These are phyloP conservation scores for Trichoderma atroviride DNA, from an alignment of 2,329 filamentous ascomycete genomes.

Conservation along the genomic window DNA sequence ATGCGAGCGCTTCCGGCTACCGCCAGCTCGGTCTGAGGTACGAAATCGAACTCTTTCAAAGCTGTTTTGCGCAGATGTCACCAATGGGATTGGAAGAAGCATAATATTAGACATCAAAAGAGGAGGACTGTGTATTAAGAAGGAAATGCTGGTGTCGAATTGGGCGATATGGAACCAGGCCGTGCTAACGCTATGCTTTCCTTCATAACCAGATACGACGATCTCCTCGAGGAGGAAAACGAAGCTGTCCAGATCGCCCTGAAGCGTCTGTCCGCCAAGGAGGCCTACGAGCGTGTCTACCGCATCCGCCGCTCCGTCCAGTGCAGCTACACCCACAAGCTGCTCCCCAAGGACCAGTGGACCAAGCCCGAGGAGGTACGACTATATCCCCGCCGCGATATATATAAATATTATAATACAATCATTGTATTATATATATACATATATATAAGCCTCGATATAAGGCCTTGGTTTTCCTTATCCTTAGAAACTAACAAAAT, in stretches of 20 bases:
- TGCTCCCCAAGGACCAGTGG: constrained; percentile 65
- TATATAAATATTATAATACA: neutral
- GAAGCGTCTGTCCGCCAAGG: constrained; percentile 85
- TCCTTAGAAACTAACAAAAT: neutral
- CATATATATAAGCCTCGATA: neutral
- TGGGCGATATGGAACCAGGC: neutral
- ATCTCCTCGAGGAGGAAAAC: constrained; percentile 91
- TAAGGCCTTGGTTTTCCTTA: neutral
- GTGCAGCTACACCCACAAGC: constrained; percentile 64
- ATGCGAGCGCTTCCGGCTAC: constrained; percentile 86
- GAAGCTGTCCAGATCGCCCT: constrained; percentile 84
- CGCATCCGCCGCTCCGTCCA: constrained; percentile 95
- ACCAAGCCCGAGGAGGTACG: constrained; percentile 59
- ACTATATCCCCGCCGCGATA: neutral
- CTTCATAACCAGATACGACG: constrained; percentile 71
- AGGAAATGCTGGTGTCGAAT: neutral
- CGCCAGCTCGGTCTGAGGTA: constrained; percentile 90
- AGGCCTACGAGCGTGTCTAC: constrained; percentile 96
- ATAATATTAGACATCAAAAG: neutral
- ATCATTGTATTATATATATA: neutral
- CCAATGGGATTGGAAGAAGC: neutral
- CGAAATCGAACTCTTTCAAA: constrained; percentile 33
- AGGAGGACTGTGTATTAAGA: neutral
- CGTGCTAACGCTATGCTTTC: constrained; percentile 17
- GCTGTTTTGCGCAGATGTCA: neutral